These are phyloP conservation scores for Cantharellus anzutake DNA, from an alignment of 768 basidiomycete species.

Conservation along the genomic window DNA sequence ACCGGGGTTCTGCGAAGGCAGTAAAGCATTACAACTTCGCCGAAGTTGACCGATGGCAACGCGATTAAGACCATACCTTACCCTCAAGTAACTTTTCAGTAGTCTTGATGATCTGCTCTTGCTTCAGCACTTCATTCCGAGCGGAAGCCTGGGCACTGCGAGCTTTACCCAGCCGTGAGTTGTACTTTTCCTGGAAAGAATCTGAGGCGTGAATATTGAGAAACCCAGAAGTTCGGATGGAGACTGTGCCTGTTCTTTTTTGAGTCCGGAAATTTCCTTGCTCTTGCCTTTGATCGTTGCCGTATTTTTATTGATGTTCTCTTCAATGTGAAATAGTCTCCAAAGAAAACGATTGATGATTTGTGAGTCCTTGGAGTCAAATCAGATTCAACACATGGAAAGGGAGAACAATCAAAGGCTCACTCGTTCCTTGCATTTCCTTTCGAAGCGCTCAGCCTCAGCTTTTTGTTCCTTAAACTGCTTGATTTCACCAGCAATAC, in stretches of 20 bases:
- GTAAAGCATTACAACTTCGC: background rate
- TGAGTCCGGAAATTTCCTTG: slow-evolving; percentile 43
- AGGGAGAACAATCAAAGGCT: slow-evolving; percentile 12
- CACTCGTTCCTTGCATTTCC: slow-evolving; percentile 53
- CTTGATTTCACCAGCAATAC: slow-evolving; percentile 87
- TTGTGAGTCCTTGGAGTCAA: slow-evolving; percentile 43
- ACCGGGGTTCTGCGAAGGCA: slow-evolving; percentile 52
- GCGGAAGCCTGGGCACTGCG: slow-evolving; percentile 66
- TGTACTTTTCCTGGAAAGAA: slow-evolving; percentile 27
- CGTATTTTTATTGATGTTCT: slow-evolving; percentile 55
- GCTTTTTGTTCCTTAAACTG: slow-evolving; percentile 95
- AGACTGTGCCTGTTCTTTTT: slow-evolving; percentile 35
- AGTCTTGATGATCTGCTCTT: slow-evolving; percentile 77
- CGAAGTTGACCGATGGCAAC: background rate
- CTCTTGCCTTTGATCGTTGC: slow-evolving; percentile 54
- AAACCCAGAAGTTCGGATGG: background rate
- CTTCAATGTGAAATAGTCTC: slow-evolving; percentile 79
- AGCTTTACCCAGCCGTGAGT: slow-evolving; percentile 51
- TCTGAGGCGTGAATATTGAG: background rate
- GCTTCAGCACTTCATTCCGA: slow-evolving; percentile 53
- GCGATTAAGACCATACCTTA: slow-evolving; percentile 30
- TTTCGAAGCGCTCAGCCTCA: slow-evolving; percentile 78
- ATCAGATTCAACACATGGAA: background rate
- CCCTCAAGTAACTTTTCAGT: slow-evolving; percentile 76
- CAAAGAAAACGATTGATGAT: slow-evolving; percentile 69